Percentiles rank a stretch among this genome's conserved stretches.
Evolutionary conservation across 192 early-diverging fungal species (phyloP).

Genomic region (Coemansia sp.): DNA sequence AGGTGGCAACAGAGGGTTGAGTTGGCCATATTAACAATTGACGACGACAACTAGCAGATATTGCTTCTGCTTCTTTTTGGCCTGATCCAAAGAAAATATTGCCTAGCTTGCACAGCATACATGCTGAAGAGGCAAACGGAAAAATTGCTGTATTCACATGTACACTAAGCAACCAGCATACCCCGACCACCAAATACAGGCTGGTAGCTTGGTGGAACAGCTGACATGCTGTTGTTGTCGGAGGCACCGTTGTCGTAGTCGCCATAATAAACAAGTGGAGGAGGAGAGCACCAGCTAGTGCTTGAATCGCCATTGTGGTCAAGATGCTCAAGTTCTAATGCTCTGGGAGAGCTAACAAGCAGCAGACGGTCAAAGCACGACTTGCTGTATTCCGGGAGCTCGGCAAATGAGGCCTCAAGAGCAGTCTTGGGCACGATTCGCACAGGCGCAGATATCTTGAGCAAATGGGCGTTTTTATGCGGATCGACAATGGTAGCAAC

Average conservation of each 20-base stretch:
- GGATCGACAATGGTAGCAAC: constrained; percentile 38
- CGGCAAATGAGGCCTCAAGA: constrained; percentile 13
- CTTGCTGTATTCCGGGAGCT: constrained; percentile 35
- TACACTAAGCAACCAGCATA: background rate
- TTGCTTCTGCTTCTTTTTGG: background rate
- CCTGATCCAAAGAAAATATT: too few species aligned
- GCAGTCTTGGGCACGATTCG: constrained; percentile 22
- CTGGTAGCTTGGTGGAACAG: constrained; percentile 28
- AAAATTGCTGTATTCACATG: background rate
- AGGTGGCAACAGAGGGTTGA: too few species aligned
- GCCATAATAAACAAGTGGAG: background rate
- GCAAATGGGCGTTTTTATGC: constrained; percentile 19
- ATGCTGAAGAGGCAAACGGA: background rate
- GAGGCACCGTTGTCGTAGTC: background rate
- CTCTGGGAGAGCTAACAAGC: constrained; percentile 11
- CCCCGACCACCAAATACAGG: background rate
- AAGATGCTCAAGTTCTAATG: background rate
- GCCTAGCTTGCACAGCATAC: background rate
- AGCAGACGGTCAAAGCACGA: constrained; percentile 30
- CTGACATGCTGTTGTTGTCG: background rate
- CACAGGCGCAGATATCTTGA: constrained; percentile 31
- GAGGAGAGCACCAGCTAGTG: background rate
- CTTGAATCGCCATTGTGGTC: background rate
- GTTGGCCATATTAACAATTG: background rate
- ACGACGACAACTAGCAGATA: background rate